Base-by-base conservation (phyloP, 176 grass and related monocot genomes). In the Lolium rigidum region DNA sequence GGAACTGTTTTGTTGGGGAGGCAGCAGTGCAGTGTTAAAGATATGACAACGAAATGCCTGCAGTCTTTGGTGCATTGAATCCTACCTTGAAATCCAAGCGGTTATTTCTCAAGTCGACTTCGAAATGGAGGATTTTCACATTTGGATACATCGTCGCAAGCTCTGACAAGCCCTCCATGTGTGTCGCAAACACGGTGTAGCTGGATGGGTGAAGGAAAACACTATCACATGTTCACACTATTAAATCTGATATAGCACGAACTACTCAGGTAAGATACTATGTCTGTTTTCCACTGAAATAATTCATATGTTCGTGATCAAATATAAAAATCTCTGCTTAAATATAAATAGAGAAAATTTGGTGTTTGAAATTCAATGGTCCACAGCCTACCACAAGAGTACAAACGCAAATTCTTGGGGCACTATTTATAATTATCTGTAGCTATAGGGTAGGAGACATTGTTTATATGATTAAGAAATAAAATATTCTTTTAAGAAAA, bases 121-220 rank as follows among this genome's bases (percentile, higher is more conserved):
- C 91, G 31, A 98, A 95, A 89, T 98, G 96, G 75, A 95, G 93
- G 89, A 89, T 88, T 88, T 95, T 98, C 86, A 98, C 93, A 77
- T 98, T 98, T 76, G 96, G 96, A 91, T 98, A 98, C 67, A 98
- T 72, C 0, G 90, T 94, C 77, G 93, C 91, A 76, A 98, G 86
- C 87, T 95, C 96, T 85, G 96, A 95, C 56, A 98, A 81, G 47
- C 91, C 88, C 79, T 94, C 96, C 96, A 98, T 98, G 26, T 98
- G 95, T 2, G 93, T 98, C 79, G 95, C 93, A 91, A 98, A 98
- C 85, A 98, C 82, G 18, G 91, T 94, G 62, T 92, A 98, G 31
- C 96, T 98, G 76, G 68, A 87, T 20, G 81, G 81, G 85, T 22
- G 41, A 50, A 71, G 50, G 41, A 38, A 65, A 31, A 65, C 12